These are phyloP conservation scores for Mixia osmundae DNA, from an alignment of 1,284 basidiomycete genomes.

Conservation along the genomic window DNA sequence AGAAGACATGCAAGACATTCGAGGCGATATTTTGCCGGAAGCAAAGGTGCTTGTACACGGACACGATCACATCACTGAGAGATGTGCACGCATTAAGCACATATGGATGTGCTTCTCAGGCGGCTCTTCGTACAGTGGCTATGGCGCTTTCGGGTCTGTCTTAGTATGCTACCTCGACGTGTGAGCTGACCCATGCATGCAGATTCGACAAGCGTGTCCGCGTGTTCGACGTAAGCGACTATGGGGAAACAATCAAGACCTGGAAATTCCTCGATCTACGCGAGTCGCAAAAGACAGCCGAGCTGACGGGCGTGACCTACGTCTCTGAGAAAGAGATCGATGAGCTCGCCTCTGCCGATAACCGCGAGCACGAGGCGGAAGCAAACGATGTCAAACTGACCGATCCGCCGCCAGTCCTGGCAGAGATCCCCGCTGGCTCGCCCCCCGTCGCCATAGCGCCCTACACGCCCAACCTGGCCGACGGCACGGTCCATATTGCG, in stretches of 20 bases:
- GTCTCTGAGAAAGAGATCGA: neutral
- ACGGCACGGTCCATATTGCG: no score
- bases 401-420: neutral
- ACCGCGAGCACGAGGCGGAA: neutral
- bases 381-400: neutral
- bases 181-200: slow-evolving; percentile 58
- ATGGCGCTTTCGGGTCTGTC: neutral
- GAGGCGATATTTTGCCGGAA: slow-evolving; percentile 22
- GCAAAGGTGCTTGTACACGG: slow-evolving; percentile 49
- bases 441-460: no score
- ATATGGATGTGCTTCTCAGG: slow-evolving; percentile 92
- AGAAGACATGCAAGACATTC: slow-evolving; percentile 28
- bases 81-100: slow-evolving; percentile 56
- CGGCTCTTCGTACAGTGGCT: slow-evolving; percentile 25
- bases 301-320: neutral
- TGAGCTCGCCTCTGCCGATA: neutral
- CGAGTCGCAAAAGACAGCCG: neutral
- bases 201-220: slow-evolving; percentile 76
- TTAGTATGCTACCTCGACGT: neutral
- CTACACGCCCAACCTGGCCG: no score
- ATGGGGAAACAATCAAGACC: slow-evolving; percentile 66
- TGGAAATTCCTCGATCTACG: slow-evolving; percentile 41
- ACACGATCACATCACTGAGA: slow-evolving; percentile 45
- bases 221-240: slow-evolving; percentile 59
- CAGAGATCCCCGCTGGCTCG: no score